phyloP scores from a whole-genome alignment of 352 stramenopile species.

The Phytopythium vexans region DNA sequence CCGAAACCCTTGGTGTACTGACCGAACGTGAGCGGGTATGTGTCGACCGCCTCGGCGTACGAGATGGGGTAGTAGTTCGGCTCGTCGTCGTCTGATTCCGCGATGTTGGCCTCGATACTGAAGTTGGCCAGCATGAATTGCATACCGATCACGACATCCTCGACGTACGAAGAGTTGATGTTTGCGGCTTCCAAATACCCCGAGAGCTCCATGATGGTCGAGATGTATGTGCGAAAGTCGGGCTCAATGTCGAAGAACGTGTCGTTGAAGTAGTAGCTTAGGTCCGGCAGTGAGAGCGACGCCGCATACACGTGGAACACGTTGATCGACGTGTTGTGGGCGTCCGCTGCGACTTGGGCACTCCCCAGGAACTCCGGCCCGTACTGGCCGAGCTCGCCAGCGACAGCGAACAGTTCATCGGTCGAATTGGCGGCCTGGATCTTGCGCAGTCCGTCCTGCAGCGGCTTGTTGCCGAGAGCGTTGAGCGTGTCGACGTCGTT shows the following conservation, averaged over 20 bases:
- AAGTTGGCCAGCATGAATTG: conserved; percentile 60
- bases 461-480: conserved; percentile 29
- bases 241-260: conserved; percentile 4
- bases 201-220: background rate
- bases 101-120: conserved; percentile 6
- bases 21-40: conserved; percentile 58
- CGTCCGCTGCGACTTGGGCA: conserved; percentile 25
- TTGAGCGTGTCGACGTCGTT: conserved; percentile 46
- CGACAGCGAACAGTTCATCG: conserved; percentile 31
- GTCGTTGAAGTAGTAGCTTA: conserved; percentile 4
- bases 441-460: conserved; percentile 33
- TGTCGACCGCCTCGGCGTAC: conserved; percentile 42
- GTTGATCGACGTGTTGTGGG: conserved; percentile 9
- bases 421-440: conserved; percentile 26
- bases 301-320: background rate
- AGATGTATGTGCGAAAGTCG: conserved; percentile 4
- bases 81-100: conserved; percentile 38
- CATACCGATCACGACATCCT: conserved; percentile 53
- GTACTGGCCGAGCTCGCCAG: conserved; percentile 34
- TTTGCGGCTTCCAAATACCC: background rate
- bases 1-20: conserved; percentile 39
- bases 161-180: background rate
- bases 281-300: conserved; percentile 3
- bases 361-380: conserved; percentile 70
- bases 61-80: conserved; percentile 80